These are phyloP conservation scores for Chlamydomonas sp. DNA, from an alignment of 139 green algal species.

Conservation along the genomic window DNA sequence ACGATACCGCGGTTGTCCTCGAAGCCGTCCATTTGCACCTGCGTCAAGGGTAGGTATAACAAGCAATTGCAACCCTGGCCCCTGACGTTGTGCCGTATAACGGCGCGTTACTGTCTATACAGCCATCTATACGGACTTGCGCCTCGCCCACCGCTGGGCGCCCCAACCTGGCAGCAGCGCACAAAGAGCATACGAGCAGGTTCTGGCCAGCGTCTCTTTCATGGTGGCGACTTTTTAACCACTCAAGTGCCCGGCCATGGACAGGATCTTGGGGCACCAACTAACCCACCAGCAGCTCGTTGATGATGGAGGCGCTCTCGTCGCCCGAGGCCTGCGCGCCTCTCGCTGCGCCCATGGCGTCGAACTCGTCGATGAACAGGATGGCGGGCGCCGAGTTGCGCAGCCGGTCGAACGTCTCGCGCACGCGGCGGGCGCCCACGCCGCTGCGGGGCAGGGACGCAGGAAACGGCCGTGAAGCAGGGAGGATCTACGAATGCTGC, in stretches of 20 bases:
- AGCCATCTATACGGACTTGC: too few species aligned
- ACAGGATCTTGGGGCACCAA: neutral
- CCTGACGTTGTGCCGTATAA: too few species aligned
- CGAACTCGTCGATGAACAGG: slow-evolving; percentile 99
- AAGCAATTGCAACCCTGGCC: neutral
- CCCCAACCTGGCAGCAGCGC: too few species aligned
- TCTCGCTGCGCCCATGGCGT: slow-evolving; percentile 86
- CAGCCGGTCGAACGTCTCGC: slow-evolving; percentile 69
- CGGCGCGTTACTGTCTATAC: too few species aligned
- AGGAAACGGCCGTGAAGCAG: neutral
- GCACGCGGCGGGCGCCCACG: slow-evolving; percentile 60
- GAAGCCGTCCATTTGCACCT: slow-evolving; percentile 95
- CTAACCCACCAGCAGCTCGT: slow-evolving; percentile 91
- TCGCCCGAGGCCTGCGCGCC: slow-evolving; percentile 63
- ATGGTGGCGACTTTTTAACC: too few species aligned
- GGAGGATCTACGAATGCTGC: neutral
- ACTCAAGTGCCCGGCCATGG: too few species aligned
- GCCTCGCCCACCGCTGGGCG: neutral
- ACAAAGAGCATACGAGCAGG: too few species aligned
- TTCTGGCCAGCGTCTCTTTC: too few species aligned
- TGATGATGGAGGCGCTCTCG: slow-evolving; percentile 92
- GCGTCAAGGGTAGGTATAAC: neutral
- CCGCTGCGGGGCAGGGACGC: slow-evolving; percentile 23
- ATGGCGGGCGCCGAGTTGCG: slow-evolving; percentile 84
- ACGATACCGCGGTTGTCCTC: slow-evolving; percentile 95